Evolutionary conservation across 1,284 basidiomycete genomes (phyloP), one percentile per base, ranked within the genome.

Genomic region (Boletellus deceptivus): DNA sequence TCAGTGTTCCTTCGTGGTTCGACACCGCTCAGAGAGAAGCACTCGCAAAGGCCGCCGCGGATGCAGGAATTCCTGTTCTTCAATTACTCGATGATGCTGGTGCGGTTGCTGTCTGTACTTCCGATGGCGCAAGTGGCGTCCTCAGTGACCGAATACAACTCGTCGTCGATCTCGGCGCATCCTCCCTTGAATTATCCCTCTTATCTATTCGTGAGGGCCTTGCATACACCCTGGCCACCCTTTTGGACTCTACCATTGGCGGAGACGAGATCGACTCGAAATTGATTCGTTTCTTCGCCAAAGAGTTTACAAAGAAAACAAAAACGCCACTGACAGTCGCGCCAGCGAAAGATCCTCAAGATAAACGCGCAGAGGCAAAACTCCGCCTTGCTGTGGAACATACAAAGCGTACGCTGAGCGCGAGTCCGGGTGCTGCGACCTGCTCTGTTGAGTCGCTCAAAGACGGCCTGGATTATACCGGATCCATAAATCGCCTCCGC

Each of bases 241-340:
- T 77, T 6, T 70, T 75, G 8, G 75, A 78, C 43, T 65, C 76
- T 14, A 64, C 69, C 11, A 65, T 83, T 39, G 78, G 79, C 16
- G 84, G 83, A 0, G 78, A 84, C 56, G 75, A 82, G 49, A 84
- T 94, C 62, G 93, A 95, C 72, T 80, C 84, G 50, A 83, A 86
- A 59, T 79, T 98, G 39, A 84, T 98, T 74, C 85, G 89, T 54
- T 91, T 91, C 77, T 98, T 99, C 71, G 86, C 92, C 49, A 90
- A 95, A 68, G 96, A 99, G 64, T 99, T 99, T 70, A 91, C 91
- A 49, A 98, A 98, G 72, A 99, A 98, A 78, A 94, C 89, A 36
- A 95, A 95, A 72, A 80, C 83, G 22, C 75, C 86, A 0, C 77
- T 98, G 36, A 72, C 79, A 14, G 84, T 80, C 57, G 75, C 79